Evolutionary conservation across 495 filamentous ascomycete species (phyloP).

Genomic region (Neurospora intermedia): DNA sequence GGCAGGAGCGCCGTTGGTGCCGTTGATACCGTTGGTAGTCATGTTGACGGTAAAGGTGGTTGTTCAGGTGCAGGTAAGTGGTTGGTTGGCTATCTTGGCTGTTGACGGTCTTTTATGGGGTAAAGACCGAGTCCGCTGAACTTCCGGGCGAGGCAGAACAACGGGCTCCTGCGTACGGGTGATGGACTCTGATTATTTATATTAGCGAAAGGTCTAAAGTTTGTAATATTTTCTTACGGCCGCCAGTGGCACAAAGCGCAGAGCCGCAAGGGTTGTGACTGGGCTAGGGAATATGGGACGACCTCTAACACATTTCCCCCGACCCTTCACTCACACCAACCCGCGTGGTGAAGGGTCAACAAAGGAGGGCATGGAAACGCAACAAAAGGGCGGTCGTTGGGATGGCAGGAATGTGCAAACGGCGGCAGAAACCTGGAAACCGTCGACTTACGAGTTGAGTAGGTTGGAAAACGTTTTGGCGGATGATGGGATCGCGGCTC

Average conservation of each 20-base stretch:
- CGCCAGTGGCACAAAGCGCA: slow-evolving; percentile 5
- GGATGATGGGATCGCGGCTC: slow-evolving; percentile 46
- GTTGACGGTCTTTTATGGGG: slow-evolving; percentile 41
- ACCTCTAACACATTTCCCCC: background rate
- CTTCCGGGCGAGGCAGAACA: slow-evolving; percentile 83
- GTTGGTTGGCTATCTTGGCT: slow-evolving; percentile 12
- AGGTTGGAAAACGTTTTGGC: slow-evolving; percentile 88
- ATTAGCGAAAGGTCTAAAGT: slow-evolving; percentile 2
- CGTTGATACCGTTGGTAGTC: slow-evolving; percentile 43
- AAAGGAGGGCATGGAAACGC: background rate
- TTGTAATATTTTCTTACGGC: background rate
- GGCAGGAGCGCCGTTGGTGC: slow-evolving; percentile 25
- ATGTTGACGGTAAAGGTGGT: slow-evolving; percentile 5
- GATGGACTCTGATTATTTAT: slow-evolving; percentile 56
- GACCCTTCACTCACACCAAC: background rate
- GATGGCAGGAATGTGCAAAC: background rate
- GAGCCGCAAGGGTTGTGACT: background rate
- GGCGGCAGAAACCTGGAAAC: background rate
- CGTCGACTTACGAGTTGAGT: slow-evolving; percentile 62
- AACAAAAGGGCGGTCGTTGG: background rate
- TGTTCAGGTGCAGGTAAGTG: slow-evolving; percentile 17
- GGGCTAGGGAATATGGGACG: background rate
- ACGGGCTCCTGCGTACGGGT: slow-evolving; percentile 95
- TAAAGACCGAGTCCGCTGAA: slow-evolving; percentile 66
- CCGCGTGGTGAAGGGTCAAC: background rate